Base-by-base conservation (phyloP, 1,139 yeast species). In the Pichia sp. region DNA sequence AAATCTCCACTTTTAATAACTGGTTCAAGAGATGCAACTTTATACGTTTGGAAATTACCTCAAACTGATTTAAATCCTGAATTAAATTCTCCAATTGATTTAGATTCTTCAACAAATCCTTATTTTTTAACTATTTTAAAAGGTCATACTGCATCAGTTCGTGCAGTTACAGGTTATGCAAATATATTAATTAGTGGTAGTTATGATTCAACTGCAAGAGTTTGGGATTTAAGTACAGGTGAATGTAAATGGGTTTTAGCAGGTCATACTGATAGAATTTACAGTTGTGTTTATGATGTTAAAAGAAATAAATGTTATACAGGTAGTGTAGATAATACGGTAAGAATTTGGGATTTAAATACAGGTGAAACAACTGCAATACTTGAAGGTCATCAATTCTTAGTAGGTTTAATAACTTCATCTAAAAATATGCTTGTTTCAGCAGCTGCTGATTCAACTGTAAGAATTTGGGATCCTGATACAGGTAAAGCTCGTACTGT, bases 401-500 rank as follows among this genome's bases (percentile, higher is more conserved):
- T 91, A 18, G 98, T 91, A 18, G 98, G 98, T 0, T 66, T 91
- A 19, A 69, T 93, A 26, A 88, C 85, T 35, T 70, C 89, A 20
- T 80, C 87, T 8, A 80, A 84, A 32, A 79, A 82, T 18, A 79
- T 78, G 32, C 69, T 91, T n/a, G 95, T 91, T 2, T 83, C 95
- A 30, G 98, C 96, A 0, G 97, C 97, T 1, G 97, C 97, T 0
- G 98, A 91, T 60, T 78, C 94, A 1, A 81, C 96, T 0, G 69
- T 91, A 34, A 71, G 96, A 37, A 82, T 91, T 3, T 91, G 98
- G 98, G 83, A 91, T 57, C 93, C 96, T 1, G 76, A 75, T 24
- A 75, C 78, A 6, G 95, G 95, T 20, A 74, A 75, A 31, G 72
- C 79, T 43, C 64, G 72, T 46, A 78, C 80, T 59, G 81, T 83